Conservation (phyloP, 495 filamentous ascomycete genomes). For the Peziza echinospora region DNA sequence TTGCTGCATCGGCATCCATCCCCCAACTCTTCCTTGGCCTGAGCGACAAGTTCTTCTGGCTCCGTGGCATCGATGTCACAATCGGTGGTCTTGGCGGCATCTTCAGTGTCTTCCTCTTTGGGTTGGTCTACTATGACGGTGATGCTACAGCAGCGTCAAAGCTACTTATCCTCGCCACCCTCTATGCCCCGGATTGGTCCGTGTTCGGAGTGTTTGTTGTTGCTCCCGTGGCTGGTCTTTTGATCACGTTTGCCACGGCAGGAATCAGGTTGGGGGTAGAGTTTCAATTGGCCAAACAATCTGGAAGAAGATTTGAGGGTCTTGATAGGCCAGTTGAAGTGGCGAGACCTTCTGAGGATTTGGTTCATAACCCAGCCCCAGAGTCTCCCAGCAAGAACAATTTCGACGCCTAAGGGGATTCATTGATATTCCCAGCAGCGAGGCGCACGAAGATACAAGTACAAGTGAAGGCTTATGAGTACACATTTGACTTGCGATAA, state of each 20-base stretch:
- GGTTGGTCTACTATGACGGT: slow-evolving; percentile 43
- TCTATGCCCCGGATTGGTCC: slow-evolving; percentile 52
- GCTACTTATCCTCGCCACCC: slow-evolving; percentile 44
- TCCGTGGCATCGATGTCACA: slow-evolving; percentile 53
- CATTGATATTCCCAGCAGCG: too few relatives aligned
- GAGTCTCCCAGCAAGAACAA: too few relatives aligned
- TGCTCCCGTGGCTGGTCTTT: slow-evolving; percentile 42
- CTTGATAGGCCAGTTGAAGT: slow-evolving; percentile 33
- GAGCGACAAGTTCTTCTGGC: slow-evolving; percentile 39
- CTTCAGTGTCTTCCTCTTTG: slow-evolving; percentile 54
- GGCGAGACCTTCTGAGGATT: too few relatives aligned
- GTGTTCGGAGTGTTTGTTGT: slow-evolving; percentile 49
- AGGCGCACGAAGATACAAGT: too few relatives aligned
- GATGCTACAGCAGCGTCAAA: slow-evolving; percentile 39
- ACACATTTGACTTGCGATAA: too few relatives aligned
- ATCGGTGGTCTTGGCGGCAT: slow-evolving; percentile 49
- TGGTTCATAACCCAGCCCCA: too few relatives aligned
- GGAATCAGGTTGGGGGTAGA: slow-evolving; percentile 32
- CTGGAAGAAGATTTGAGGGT: slow-evolving; percentile 36
- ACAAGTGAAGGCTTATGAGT: too few relatives aligned
- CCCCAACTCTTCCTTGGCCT: slow-evolving; percentile 47
- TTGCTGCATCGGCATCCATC: slow-evolving; percentile 46
- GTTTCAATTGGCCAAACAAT: slow-evolving; percentile 26
- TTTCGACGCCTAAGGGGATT: too few relatives aligned
- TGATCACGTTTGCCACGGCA: slow-evolving; percentile 43